Percentiles rank a stretch among this genome's conserved stretches.
These are phyloP conservation scores for Senna tora DNA, from an alignment of 306 rosid genomes.

Conservation along the genomic window DNA sequence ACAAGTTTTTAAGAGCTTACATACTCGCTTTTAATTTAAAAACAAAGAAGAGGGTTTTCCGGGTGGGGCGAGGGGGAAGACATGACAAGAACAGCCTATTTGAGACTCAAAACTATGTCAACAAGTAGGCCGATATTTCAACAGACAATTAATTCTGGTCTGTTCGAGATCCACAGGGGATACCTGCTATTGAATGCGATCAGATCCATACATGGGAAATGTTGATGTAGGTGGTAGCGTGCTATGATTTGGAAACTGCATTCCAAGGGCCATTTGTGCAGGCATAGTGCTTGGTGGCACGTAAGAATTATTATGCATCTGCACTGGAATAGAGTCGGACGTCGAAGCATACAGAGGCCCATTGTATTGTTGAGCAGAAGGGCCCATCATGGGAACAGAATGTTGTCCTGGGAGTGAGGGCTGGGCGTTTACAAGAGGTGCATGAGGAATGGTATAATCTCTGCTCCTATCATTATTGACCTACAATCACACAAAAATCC, in stretches of 20 bases:
- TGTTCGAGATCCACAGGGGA: not conserved
- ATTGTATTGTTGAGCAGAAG: conserved; percentile 43
- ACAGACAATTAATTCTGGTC: not conserved
- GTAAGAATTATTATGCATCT: conserved; percentile 51
- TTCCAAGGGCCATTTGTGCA: conserved; percentile 50
- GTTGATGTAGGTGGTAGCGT: conserved; percentile 38
- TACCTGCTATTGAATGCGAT: conserved; percentile 48
- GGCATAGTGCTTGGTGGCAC: conserved; percentile 54
- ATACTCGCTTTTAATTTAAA: not conserved
- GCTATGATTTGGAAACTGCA: conserved; percentile 46
- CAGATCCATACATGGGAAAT: conserved; percentile 48
- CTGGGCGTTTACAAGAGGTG: conserved; percentile 49
- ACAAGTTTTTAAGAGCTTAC: not conserved
- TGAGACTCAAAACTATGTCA: not conserved
- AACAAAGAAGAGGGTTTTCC: not conserved
- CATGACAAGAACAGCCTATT: not conserved
- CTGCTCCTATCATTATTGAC: conserved; percentile 70
- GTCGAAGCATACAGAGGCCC: conserved; percentile 48
- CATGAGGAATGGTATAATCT: conserved; percentile 61
- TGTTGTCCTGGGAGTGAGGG: conserved; percentile 61
- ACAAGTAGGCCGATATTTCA: not conserved
- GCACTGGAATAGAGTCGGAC: conserved; percentile 51
- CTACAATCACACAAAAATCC: conserved; percentile 34
- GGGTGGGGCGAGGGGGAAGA: not conserved
- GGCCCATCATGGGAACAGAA: conserved; percentile 42